Evolutionary conservation across 2,329 filamentous ascomycete genomes (phyloP), one percentile per base, ranked within the genome.

Genomic region (Trichoderma pleuroti): DNA sequence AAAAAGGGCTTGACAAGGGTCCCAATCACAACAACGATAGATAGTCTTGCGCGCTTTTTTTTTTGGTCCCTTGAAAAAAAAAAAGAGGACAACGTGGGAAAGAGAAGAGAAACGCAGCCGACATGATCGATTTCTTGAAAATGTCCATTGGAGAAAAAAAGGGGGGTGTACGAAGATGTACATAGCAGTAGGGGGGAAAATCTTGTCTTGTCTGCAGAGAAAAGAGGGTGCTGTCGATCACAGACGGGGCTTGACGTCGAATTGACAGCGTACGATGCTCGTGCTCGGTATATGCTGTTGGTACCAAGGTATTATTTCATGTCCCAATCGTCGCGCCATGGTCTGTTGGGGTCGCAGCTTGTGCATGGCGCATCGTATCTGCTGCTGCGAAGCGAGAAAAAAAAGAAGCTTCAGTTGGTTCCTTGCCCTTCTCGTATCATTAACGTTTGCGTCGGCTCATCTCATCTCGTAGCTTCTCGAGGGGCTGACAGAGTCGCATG

Each of bases 141-240:
- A 26, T 54, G 14, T 69, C 18, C 18, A 42, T 63, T 56, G 30
- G 26, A 34, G 16, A 57, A 57, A 30, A n/a, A n/a, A n/a, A n/a
- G n/a, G 34, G 16, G 64, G 54, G 64, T 60, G 56, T 28, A 28
- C 26, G 26, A 28, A n/a, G n/a, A n/a, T n/a, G 26, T 28, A 28
- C 26, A n/a, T n/a, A n/a, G n/a, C 26, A 28, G 26, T 39, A 68
- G 36, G 46, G 63, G 56, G 32, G 64, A 30, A n/a, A n/a, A n/a
- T 56, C 26, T 24, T 54, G 8, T 34, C 8, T 49, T 49, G n/a
- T 39, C 54, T 24, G n/a, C 36, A 26, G 56, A 36, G 26, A 52
- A 52, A 42, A 54, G 57, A 69, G 49, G 65, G 54, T 32, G n/a
- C 34, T 60, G 65, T 68, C 65, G 65, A 68, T 68, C 65, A 68